Conservation (phyloP, 352 stramenopile genomes). For the Blastocystis sp. region DNA sequence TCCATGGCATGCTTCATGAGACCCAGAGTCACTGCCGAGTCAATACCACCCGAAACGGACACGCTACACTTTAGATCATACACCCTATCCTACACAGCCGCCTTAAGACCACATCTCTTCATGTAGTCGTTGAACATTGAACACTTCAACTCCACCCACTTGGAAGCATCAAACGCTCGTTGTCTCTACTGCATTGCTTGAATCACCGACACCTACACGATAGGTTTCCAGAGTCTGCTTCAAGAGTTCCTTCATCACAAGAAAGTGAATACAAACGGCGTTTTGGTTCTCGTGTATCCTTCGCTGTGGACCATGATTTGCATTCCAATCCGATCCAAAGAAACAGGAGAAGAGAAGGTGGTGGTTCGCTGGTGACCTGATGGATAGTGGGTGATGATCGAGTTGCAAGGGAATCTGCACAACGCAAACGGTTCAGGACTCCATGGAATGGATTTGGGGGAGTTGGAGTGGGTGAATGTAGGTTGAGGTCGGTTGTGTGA, state of each 20-base stretch:
- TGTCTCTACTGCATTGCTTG: neutral
- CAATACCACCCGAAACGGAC: conserved; percentile 41
- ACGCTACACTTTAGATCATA: conserved; percentile 5
- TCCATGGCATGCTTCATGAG: conserved; percentile 48
- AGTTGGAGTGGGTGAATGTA: neutral
- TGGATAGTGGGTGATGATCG: conserved; percentile 1
- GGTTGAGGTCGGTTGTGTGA: neutral
- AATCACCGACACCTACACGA: neutral
- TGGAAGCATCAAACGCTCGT: neutral
- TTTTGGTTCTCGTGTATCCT: neutral
- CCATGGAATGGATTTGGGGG: neutral
- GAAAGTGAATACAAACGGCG: neutral
- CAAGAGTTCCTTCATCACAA: neutral
- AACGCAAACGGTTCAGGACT: neutral
- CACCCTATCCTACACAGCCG: neutral
- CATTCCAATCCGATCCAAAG: neutral
- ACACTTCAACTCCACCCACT: conserved; percentile 18
- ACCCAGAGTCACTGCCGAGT: conserved; percentile 29
- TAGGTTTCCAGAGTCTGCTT: neutral
- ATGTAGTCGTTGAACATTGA: conserved; percentile 55
- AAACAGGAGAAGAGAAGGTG: neutral
- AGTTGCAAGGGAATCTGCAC: conserved; percentile 4
- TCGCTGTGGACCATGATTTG: neutral
- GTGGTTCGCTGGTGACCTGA: neutral
- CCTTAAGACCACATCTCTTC: conserved; percentile 9